These are phyloP conservation scores for Colletotrichum graminicola DNA, from an alignment of 2,329 filamentous ascomycete genomes.

Conservation along the genomic window DNA sequence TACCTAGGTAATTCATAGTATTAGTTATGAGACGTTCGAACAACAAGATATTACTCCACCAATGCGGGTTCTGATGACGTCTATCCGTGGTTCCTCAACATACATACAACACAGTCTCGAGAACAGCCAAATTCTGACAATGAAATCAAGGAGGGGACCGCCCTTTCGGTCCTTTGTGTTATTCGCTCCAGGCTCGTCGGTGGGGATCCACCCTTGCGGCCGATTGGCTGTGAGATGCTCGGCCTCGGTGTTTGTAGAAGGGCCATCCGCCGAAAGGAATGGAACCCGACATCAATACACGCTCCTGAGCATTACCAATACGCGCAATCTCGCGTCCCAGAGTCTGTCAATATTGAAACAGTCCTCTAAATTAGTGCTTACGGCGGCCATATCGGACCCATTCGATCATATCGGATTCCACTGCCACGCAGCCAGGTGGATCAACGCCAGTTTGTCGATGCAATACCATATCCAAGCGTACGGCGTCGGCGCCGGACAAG, in stretches of 20 bases:
- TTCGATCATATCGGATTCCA: conserved; percentile 3
- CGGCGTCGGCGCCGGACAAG: conserved; percentile 1
- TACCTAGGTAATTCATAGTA: not conserved
- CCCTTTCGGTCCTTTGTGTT: no score
- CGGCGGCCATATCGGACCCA: not conserved
- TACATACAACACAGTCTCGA: no score
- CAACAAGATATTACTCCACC: not conserved
- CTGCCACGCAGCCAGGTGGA: not conserved
- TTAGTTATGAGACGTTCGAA: no score
- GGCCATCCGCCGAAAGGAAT: conserved; percentile 11
- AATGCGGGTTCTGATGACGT: no score
- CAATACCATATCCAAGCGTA: not conserved
- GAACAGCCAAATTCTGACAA: not conserved
- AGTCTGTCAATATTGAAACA: not conserved
- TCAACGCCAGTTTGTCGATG: not conserved
- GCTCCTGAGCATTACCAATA: not conserved
- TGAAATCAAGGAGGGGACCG: no score
- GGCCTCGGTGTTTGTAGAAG: conserved; percentile 6
- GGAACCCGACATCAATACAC: not conserved
- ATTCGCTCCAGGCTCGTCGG: not conserved
- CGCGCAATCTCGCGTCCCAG: not conserved
- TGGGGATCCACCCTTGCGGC: not conserved
- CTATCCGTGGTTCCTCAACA: not conserved
- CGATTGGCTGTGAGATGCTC: not conserved
- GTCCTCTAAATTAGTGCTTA: not conserved